phyloP scores from a whole-genome alignment of 352 stramenopile species.

The Elongisporangium prolatum region DNA sequence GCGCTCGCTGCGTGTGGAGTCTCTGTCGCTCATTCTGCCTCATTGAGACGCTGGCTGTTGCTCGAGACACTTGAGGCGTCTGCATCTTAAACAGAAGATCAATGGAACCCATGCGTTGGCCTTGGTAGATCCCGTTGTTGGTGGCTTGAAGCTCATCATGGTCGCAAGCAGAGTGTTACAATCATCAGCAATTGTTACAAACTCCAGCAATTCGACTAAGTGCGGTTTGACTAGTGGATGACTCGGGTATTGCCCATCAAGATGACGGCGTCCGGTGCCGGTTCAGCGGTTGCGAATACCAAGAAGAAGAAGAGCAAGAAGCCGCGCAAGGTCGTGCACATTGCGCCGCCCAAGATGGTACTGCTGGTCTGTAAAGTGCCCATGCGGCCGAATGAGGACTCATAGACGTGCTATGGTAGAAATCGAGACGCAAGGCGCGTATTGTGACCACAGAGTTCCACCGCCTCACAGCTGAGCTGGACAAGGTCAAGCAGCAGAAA shows the following conservation, averaged over 20 bases:
- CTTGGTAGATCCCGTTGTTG: not conserved
- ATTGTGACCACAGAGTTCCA: constrained; percentile 79
- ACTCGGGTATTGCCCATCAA: not conserved
- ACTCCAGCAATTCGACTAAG: not conserved
- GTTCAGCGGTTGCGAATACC: not conserved
- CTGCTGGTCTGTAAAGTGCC: constrained; percentile 12
- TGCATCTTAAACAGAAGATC: not conserved
- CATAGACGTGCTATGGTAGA: constrained; percentile 14
- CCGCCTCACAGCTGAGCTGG: constrained; percentile 65
- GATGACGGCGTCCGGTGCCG: not conserved
- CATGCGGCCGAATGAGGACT: not conserved
- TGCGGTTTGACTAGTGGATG: not conserved
- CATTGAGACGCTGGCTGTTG: not conserved
- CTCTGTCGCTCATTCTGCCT: not conserved
- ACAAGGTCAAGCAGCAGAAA: constrained; percentile 45
- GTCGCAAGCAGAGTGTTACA: not conserved
- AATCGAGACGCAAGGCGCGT: constrained; percentile 64
- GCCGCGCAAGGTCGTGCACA: constrained; percentile 48
- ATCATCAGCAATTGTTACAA: not conserved
- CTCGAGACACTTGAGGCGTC: not conserved
- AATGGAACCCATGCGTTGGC: not conserved
- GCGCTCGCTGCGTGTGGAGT: not conserved
- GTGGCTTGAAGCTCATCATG: not conserved
- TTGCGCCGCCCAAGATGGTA: constrained; percentile 31
- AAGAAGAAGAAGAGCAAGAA: constrained; percentile 52